Conservation (phyloP, 371 early-diverging fungal genomes). For the Mucor saturninus region DNA sequence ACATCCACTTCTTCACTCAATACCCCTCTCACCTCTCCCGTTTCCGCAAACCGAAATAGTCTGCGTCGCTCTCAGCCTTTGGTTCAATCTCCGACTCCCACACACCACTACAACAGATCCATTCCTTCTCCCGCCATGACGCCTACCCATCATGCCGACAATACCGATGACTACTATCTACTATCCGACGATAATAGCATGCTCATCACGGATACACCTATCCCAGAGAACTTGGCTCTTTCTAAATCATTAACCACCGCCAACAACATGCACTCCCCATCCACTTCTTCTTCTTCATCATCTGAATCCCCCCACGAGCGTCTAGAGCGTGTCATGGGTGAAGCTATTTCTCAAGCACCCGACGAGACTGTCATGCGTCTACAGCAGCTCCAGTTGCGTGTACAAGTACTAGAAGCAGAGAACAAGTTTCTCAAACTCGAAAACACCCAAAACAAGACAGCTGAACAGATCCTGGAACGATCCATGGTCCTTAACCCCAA, state of each 20-base stretch:
- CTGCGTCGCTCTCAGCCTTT: slow-evolving; percentile 20
- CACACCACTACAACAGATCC: slow-evolving; percentile 23
- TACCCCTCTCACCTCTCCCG: slow-evolving; percentile 29
- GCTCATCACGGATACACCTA: slow-evolving; percentile 45
- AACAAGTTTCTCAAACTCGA: slow-evolving; percentile 54
- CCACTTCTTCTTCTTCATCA: slow-evolving; percentile 9
- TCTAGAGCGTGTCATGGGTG: slow-evolving; percentile 42
- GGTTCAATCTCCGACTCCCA: slow-evolving; percentile 22
- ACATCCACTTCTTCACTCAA: slow-evolving; percentile 14
- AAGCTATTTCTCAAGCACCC: slow-evolving; percentile 42
- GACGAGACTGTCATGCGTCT: slow-evolving; percentile 52
- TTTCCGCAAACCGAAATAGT: slow-evolving; percentile 13
- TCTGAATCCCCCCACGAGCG: slow-evolving; percentile 36
- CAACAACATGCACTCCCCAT: background rate
- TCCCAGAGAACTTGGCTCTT: slow-evolving; percentile 34
- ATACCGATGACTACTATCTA: slow-evolving; percentile 30
- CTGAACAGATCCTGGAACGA: slow-evolving; percentile 41
- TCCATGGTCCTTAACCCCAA: slow-evolving; percentile 40
- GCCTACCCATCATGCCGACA: slow-evolving; percentile 38
- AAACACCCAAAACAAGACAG: slow-evolving; percentile 50
- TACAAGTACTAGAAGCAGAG: slow-evolving; percentile 60
- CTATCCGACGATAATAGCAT: slow-evolving; percentile 25
- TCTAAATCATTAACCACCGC: slow-evolving; percentile 38
- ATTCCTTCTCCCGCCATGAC: slow-evolving; percentile 50
- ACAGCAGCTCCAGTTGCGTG: slow-evolving; percentile 56